Conservation (phyloP, 129 eudicot species). For the Arctium minus region DNA sequence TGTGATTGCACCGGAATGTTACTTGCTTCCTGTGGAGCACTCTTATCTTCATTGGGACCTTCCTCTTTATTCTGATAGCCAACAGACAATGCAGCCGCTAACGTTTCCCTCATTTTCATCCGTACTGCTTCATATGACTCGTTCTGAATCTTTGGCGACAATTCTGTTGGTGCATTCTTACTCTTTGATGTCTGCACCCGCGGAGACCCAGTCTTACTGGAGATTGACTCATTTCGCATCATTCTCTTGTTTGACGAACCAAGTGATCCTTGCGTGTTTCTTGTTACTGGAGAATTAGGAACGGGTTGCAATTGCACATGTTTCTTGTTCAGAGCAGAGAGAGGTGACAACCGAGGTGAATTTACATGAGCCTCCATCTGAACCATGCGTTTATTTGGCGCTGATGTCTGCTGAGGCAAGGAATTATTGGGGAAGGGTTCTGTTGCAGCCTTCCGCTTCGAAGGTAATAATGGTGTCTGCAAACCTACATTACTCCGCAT, state of each 20-base stretch:
- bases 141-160: conserved; percentile 33
- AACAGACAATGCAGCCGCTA: conserved; percentile 72
- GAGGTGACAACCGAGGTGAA: conserved; percentile 25
- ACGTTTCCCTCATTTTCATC: conserved; percentile 80
- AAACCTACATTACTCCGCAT: conserved; percentile 17
- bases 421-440: conserved; percentile 22
- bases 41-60: conserved; percentile 34
- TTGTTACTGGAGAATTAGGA: neutral
- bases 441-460: conserved; percentile 55
- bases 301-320: conserved; percentile 21
- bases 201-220: conserved; percentile 39
- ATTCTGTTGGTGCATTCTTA: conserved; percentile 27
- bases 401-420: conserved; percentile 16
- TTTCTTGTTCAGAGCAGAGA: conserved; percentile 28
- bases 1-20: neutral
- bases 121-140: conserved; percentile 59
- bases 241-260: conserved; percentile 38
- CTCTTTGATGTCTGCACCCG: conserved; percentile 46
- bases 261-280: conserved; percentile 1
- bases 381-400: conserved; percentile 48
- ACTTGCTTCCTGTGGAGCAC: conserved; percentile 4
- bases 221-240: conserved; percentile 44
- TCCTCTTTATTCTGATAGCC: conserved; percentile 43
- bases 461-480: conserved; percentile 35
- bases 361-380: conserved; percentile 21